Base-by-base conservation (phyloP, 176 grass and related monocot species). In the Phyllostachys edulis region DNA sequence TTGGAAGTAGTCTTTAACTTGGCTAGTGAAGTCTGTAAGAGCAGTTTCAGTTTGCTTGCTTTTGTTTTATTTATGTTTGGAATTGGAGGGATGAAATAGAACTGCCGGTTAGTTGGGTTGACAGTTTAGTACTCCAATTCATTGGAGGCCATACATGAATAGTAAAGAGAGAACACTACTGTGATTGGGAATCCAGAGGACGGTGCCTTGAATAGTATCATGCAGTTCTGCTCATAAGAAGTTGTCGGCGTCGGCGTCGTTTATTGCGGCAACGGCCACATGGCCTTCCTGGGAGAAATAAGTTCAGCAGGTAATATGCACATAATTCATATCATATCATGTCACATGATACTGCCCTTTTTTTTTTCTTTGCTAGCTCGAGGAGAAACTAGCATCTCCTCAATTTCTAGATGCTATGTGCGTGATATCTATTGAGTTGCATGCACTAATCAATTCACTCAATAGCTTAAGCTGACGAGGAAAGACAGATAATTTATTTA, bases 191-290 rank as follows among this genome's bases (percentile, higher is more conserved):
- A 56, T 56, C 54, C 41, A 55, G 14, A 27, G 9, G 34, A 77
- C 68, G 47, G 62, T 84, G 82, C 57, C 0, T 13, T 23, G 15
- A 72, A 82, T 82, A 47, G 50, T 74, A 64, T 74, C 38, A 12
- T 11, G 56, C 68, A 39, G 63, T 21, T 37, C 39, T 37, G 63
- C 17, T 78, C 4, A 9, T 5, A 15, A 41, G 72, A 41, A 26
- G 16, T 60, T 70, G 40, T 70, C 63, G 71, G 63, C 47, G 78
- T 69, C 85, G 79, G 79, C 79, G 49, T 52, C 86, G n/a, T 38
- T 24, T 23, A 39, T 47, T 63, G 51, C 77, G 71, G 63, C 87
- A 74, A 63, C 77, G 70, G 82, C 74, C 82, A 68, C 82, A 76
- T 76, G 70, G 32, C 1, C 67, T 46, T 63, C 63, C 62, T 29